Conservation (phyloP, 805 yeast genomes). For the Saccharomycopsis fibuligera region DNA sequence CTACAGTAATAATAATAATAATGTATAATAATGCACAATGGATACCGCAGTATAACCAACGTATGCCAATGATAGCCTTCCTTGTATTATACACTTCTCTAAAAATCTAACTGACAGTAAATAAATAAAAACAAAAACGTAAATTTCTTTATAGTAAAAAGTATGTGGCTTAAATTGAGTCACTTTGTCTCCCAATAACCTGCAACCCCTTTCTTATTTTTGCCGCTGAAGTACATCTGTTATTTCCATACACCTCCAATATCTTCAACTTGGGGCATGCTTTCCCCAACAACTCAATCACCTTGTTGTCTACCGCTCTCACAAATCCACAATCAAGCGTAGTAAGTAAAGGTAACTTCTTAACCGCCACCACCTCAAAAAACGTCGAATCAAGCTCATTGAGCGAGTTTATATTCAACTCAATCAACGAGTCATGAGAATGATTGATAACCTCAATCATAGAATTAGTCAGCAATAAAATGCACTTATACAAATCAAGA, state of each 20-base stretch:
- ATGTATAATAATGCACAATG: too few species aligned
- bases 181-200: constrained; percentile 72
- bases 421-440: constrained; percentile 57
- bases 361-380: constrained; percentile 40
- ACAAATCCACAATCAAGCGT: constrained; percentile 76
- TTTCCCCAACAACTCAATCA: constrained; percentile 49
- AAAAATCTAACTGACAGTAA: background rate
- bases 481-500: constrained; percentile 60
- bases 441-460: constrained; percentile 55
- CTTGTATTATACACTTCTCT: too few species aligned
- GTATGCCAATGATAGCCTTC: too few species aligned
- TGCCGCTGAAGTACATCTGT: constrained; percentile 55
- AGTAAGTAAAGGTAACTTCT: constrained; percentile 50
- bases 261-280: constrained; percentile 57
- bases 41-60: too few species aligned
- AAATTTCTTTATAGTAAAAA: background rate
- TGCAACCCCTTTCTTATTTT: constrained; percentile 46
- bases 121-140: background rate
- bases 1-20: too few species aligned
- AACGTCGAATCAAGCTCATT: constrained; percentile 45
- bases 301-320: constrained; percentile 63
- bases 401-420: constrained; percentile 70
- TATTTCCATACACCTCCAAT: constrained; percentile 78
- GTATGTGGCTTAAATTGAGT: constrained; percentile 35
- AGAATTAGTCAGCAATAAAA: constrained; percentile 56